Evolutionary conservation across 108 stramenopile species (phyloP).

Genomic region (Cyclotella baltica): DNA sequence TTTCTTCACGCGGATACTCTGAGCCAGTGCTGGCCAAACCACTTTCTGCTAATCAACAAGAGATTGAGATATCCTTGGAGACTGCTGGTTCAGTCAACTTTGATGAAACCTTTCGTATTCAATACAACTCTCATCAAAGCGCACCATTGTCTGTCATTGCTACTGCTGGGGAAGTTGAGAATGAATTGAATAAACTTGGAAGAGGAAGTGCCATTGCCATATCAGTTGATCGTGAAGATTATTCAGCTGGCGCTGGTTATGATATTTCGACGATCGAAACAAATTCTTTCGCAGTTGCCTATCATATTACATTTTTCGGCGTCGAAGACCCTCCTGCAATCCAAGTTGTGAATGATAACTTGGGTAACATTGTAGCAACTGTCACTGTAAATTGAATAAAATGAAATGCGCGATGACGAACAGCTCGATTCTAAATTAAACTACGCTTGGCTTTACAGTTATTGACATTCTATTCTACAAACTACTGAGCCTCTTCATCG

Average conservation of each 20-base stretch:
- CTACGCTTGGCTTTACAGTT: too few species aligned
- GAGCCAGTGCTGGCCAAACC: conserved; percentile 22
- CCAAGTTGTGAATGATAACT: not conserved
- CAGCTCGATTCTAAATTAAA: too few species aligned
- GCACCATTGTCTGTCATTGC: conserved; percentile 31
- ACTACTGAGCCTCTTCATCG: too few species aligned
- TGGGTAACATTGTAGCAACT: not conserved
- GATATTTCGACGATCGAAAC: conserved; percentile 36
- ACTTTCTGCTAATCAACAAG: conserved; percentile 7
- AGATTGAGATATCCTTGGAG: conserved; percentile 18
- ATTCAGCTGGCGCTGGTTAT: not conserved
- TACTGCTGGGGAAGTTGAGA: conserved; percentile 25
- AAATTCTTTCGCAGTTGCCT: conserved; percentile 21
- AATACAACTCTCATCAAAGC: not conserved
- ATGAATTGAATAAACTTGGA: conserved; percentile 32
- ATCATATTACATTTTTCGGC: conserved; percentile 27
- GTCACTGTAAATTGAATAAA: too few species aligned
- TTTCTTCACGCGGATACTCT: conserved; percentile 65
- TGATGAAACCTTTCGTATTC: conserved; percentile 25
- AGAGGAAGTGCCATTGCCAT: conserved; percentile 4
- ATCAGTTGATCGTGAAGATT: conserved; percentile 43
- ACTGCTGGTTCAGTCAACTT: conserved; percentile 20
- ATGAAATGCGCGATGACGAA: too few species aligned
- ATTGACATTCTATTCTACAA: too few species aligned
- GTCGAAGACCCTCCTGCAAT: not conserved